Conservation (phyloP, 495 filamentous ascomycete genomes). For the Apiosordaria backusii region DNA sequence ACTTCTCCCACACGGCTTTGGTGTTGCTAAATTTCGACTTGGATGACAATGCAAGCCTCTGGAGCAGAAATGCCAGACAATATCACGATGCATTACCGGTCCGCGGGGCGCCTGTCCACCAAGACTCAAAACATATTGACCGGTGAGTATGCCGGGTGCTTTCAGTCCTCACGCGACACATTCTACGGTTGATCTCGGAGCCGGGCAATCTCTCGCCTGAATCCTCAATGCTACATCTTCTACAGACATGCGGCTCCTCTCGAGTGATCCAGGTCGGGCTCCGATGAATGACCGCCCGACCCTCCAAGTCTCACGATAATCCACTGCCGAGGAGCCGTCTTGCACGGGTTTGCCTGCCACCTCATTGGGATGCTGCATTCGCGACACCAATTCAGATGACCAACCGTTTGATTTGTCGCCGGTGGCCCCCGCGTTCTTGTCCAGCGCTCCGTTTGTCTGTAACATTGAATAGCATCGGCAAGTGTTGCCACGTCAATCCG, state of each 20-base stretch:
- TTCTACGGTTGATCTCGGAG: neutral
- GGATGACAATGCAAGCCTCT: neutral
- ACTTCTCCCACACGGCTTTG: neutral
- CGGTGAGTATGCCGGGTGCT: neutral
- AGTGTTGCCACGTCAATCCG: conserved; percentile 2
- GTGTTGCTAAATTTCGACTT: neutral
- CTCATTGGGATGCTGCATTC: neutral
- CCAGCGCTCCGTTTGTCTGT: neutral
- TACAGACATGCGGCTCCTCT: neutral
- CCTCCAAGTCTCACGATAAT: neutral
- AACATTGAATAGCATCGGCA: neutral
- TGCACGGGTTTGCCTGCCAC: neutral
- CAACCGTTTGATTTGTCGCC: neutral
- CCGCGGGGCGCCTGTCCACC: neutral
- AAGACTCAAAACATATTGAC: neutral
- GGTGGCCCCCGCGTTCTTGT: neutral
- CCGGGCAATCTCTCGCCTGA: neutral
- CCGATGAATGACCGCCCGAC: neutral
- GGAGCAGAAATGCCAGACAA: neutral
- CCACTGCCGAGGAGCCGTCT: neutral
- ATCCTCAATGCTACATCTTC: neutral
- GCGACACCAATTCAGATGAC: conserved; percentile 1
- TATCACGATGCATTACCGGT: neutral
- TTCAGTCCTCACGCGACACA: neutral
- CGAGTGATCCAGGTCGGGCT: neutral